Evolutionary conservation across 768 basidiomycete genomes (phyloP), one percentile per base, ranked within the genome.

Genomic region (Tricholoma flavovirens): DNA sequence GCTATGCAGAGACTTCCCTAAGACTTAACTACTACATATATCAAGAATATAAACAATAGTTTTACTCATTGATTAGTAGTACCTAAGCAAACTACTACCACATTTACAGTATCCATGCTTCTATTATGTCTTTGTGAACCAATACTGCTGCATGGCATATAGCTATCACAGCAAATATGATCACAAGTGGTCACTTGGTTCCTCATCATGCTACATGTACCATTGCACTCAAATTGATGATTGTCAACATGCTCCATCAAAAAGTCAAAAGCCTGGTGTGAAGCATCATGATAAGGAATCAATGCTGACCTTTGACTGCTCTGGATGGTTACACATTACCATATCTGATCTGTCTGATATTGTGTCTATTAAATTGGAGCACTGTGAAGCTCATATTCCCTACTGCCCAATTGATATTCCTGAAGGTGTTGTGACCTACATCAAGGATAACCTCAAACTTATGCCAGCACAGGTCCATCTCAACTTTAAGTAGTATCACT

Each of bases 301-400:
- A n/a, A 69, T 71, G 63, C 51, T 59, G 9, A 33, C 60, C 1
- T 71, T 69, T 54, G 45, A 59, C 1, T 69, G 69, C 33, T 24
- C 49, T n/a, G 65, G 69, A 0, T 64, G 66, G 62, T 50, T 69
- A 9, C 56, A 60, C 46, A 65, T 69, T 11, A 69, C 60, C 1
- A 32, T 67, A 12, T 38, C 21, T 17, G 56, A 60, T 5, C 56
- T 53, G 10, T 46, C 24, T 26, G 45, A 46, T 29, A 9, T 46
- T 24, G 24, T 12, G 11, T 22, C 22, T 21, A 43, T 43, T 43
- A 43, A 43, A 43, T 22, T 43, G 12, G 22, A 4, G 21, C 42
- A 46, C 45, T n/a, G 15, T 46, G 45, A 46, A 46, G 45, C 12
- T n/a, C 45, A 46, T 46, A 6, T 46, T 6, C 45, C 45, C 12